A percentile compares a stretch with the other conserved stretches of the same genome.
phyloP scores from a whole-genome alignment of 164 flowering plant species.

The Magnolia kwangsiensis region DNA sequence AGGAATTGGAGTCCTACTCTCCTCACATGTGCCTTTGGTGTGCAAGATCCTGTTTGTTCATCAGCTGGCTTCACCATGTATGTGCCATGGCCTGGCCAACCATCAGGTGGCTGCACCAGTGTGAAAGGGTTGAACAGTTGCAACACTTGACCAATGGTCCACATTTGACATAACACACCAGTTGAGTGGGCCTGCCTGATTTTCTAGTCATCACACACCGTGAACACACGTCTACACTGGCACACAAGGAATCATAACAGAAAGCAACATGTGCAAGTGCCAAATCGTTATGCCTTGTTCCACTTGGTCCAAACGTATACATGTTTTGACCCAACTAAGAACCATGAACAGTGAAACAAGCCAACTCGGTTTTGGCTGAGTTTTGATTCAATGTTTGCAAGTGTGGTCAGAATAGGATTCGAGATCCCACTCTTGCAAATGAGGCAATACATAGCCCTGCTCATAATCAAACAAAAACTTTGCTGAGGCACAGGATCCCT shows the following conservation, averaged over 20 bases:
- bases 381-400: background rate
- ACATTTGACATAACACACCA: background rate
- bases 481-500: background rate
- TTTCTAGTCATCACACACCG: background rate
- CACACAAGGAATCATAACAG: background rate
- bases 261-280: background rate
- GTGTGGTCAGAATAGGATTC: background rate
- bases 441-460: no score
- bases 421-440: no score
- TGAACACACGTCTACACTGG: background rate
- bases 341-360: background rate
- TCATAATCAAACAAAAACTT: no score
- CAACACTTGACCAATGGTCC: background rate
- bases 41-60: background rate
- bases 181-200: background rate
- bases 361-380: background rate
- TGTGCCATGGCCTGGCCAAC: background rate
- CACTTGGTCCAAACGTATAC: background rate
- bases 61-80: background rate
- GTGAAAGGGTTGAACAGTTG: background rate
- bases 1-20: background rate
- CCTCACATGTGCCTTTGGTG: background rate
- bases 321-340: no score
- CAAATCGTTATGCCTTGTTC: background rate
- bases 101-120: background rate